A percentile compares a stretch with the other conserved stretches of the same genome.
Evolutionary conservation across 2,329 filamentous ascomycete species (phyloP).

Genomic region (Chrysoporthe cubensis): DNA sequence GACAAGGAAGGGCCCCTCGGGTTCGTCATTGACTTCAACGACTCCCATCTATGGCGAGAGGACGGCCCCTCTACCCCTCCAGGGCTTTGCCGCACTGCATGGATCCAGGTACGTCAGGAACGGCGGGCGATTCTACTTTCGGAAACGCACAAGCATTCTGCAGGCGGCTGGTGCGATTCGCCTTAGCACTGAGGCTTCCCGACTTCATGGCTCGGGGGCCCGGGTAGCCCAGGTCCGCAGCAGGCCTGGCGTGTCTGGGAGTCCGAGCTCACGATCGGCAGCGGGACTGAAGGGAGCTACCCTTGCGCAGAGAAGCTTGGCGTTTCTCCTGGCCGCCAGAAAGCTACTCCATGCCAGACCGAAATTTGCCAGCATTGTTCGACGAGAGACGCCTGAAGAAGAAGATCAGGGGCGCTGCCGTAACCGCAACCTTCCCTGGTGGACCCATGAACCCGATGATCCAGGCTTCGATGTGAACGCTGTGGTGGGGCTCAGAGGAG

Average conservation of each 20-base stretch:
- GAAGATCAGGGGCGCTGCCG: not conserved
- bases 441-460: not conserved
- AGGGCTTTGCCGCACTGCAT: conserved; percentile 3
- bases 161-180: not conserved
- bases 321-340: not conserved
- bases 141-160: conserved; percentile 2
- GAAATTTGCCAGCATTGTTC: not conserved
- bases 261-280: not conserved
- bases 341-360: not conserved
- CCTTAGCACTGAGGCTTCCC: not conserved
- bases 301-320: conserved; percentile 8
- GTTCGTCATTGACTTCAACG: conserved; percentile 8
- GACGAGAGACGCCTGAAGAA: not conserved
- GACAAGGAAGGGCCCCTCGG: conserved; percentile 3
- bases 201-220: not conserved
- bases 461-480: not conserved
- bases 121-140: conserved; percentile 5
- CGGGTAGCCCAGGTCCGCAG: conserved; percentile 15
- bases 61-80: not conserved
- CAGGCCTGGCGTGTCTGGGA: not conserved
- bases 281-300: not conserved
- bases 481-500: not conserved
- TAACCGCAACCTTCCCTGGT: no score
- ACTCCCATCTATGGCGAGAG: not conserved
- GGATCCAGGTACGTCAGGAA: conserved; percentile 6